Evolutionary conservation across 345 rosid genomes (phyloP), one percentile per base, ranked within the genome.

Genomic region (Pseudoturritis turrita): DNA sequence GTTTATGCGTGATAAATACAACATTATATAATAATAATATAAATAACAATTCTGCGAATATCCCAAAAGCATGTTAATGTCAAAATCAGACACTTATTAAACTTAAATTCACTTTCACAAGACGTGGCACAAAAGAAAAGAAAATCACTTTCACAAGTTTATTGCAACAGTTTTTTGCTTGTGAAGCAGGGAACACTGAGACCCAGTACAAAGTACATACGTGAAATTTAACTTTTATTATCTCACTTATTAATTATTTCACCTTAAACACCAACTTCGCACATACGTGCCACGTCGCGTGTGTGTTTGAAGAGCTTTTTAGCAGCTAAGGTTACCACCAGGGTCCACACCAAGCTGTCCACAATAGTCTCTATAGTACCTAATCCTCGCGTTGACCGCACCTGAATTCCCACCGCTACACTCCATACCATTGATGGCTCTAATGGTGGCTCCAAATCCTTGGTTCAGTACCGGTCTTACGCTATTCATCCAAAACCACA

Each of bases 401-500:
- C 33, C 57, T 4, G 78, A 45, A 5, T 66, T 77, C 26, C 50
- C 64, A 25, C 89, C 86, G 31, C 64, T 25, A 43, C 89, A 87
- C 45, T 87, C 91, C 4, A 61, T 3, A 13, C 86, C 82, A 31
- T 84, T 87, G 21, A 87, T 81, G 61, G 81, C 83, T 76, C 40
- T 69, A 47, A 79, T 83, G 2, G 85, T 85, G 13, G 83, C 81
- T 39, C 89, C 85, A 41, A 85, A 79, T 19, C 89, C 89, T 73
- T 82, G 85, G 73, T 53, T 72, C 9, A 82, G 6, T 5, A 79
- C 75, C 3, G 84, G 72, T 29, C 78, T 81, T 47, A 73, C 82
- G 4, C 75, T 81, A 3, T 70, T 78, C 84, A 78, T 85, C 91
- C 91, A 87, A 66, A 78, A 87, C 89, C 89, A 85, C 10, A 87